Conservation (phyloP, 495 filamentous ascomycete species). For the Annulohypoxylon stygium region DNA sequence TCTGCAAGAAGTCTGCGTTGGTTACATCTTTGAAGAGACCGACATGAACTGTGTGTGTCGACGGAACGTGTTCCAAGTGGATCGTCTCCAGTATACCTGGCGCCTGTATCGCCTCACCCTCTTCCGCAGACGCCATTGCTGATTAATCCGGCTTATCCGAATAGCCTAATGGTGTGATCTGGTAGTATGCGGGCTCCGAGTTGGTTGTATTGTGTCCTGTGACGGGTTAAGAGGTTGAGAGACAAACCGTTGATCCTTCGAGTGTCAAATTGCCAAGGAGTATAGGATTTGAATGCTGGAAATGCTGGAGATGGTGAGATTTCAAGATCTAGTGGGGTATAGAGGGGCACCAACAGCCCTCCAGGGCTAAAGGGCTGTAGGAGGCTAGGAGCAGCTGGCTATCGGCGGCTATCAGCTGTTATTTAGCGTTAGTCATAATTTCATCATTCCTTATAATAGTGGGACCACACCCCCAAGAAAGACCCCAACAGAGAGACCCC, state of each 20-base stretch:
- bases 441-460: neutral
- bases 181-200: neutral
- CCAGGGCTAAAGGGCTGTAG: no score
- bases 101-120: neutral
- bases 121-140: conserved; percentile 25
- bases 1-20: conserved; percentile 80
- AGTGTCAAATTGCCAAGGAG: no score
- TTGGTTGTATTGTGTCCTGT: neutral
- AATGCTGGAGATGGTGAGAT: no score
- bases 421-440: neutral
- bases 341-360: conserved; percentile 42
- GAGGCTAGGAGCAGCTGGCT: conserved; percentile 22
- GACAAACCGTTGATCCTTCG: no score
- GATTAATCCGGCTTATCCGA: neutral
- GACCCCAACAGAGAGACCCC: neutral
- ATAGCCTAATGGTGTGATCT: neutral
- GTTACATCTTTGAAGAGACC: conserved; percentile 79
- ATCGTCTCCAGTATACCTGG: conserved; percentile 63
- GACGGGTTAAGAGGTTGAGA: neutral
- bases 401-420: conserved; percentile 37
- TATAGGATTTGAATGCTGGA: no score
- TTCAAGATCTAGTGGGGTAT: conserved; percentile 21
- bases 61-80: conserved; percentile 76
- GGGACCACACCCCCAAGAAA: neutral
- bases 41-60: conserved; percentile 73